Evolutionary conservation across 768 basidiomycete genomes (phyloP), one percentile per base, ranked within the genome.

Genomic region (Clitopilus hobsonii): DNA sequence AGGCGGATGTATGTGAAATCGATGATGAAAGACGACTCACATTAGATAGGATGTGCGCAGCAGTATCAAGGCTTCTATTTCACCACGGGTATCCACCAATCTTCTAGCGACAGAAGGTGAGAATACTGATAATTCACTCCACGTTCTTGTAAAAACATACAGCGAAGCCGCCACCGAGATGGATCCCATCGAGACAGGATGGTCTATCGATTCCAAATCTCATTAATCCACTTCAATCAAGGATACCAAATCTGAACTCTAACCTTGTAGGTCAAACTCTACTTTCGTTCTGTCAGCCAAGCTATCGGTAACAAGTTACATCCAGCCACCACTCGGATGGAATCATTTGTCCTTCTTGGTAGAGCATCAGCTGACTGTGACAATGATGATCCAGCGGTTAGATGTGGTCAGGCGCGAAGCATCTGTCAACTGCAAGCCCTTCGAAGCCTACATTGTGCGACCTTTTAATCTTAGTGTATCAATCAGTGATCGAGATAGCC

Each of bases 401-500:
- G 41, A 36, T 11, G 32, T 36, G 41, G 41, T 45, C 41, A 45
- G 41, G 41, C 41, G 41, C n/a, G 22, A 45, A 23, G 41, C n/a
- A n/a, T n/a, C n/a, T n/a, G n/a, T n/a, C n/a, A n/a, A 45, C 41
- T 45, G n/a, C 41, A 10, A 11, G 11, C 10, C 22, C 41, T 45
- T 3, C 14, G 41, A 45, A 45, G 22, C 41, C 22, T n/a, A 18
- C 41, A 45, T 45, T 23, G 18, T 45, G n/a, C 22, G 18, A 16
- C 41, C 18, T 10, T 45, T 45, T 45, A 45, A 6, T 45, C 41
- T 45, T 45, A 36, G 32, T 11, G 8, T 36, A 36, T 36, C 32
- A 45, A 45, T 45, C 41, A 45, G 22, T 45, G 41, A 45, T 45
- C 41, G 41, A 45, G 22, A 45, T 45, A n/a, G n/a, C n/a, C n/a